Conservation (phyloP, 257 asterid genomes). For the Avicennia marina region DNA sequence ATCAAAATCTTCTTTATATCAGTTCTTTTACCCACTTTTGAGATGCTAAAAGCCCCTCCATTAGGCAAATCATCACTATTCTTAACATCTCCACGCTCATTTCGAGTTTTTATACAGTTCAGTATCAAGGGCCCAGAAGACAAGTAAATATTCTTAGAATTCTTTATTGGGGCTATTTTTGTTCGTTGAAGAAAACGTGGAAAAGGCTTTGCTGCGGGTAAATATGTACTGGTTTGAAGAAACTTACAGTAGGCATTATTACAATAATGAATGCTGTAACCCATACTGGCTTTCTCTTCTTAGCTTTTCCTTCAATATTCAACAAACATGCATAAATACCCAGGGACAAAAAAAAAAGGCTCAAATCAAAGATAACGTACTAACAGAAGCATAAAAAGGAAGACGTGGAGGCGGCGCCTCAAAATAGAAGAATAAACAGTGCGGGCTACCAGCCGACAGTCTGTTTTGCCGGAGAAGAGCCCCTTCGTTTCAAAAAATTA, state of each 20-base stretch:
- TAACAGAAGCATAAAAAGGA: background rate
- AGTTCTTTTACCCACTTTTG: slow-evolving; percentile 57
- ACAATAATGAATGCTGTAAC: slow-evolving; percentile 37
- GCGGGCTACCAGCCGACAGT: background rate
- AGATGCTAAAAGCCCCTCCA: slow-evolving; percentile 24
- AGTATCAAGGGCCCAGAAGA: slow-evolving; percentile 33
- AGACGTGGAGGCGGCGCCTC: background rate
- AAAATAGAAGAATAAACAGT: background rate
- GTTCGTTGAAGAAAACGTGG: slow-evolving; percentile 27
- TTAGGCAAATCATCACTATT: slow-evolving; percentile 15
- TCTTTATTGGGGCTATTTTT: slow-evolving; percentile 13
- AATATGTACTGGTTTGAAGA: slow-evolving; percentile 28
- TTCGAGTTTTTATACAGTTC: slow-evolving; percentile 29
- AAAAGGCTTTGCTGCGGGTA: slow-evolving; percentile 28
- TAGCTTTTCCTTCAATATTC: background rate
- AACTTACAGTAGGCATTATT: slow-evolving; percentile 33
- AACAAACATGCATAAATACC: background rate
- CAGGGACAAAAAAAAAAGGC: background rate
- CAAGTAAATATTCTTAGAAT: slow-evolving; percentile 12
- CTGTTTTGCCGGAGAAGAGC: background rate
- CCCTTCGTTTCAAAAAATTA: background rate
- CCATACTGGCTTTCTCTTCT: too few species aligned
- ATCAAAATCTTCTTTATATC: slow-evolving; percentile 89
- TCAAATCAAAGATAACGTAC: background rate
- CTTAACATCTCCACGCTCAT: slow-evolving; percentile 26